Conservation (phyloP, 352 stramenopile genomes). For the Pelagophyceae sp. region DNA sequence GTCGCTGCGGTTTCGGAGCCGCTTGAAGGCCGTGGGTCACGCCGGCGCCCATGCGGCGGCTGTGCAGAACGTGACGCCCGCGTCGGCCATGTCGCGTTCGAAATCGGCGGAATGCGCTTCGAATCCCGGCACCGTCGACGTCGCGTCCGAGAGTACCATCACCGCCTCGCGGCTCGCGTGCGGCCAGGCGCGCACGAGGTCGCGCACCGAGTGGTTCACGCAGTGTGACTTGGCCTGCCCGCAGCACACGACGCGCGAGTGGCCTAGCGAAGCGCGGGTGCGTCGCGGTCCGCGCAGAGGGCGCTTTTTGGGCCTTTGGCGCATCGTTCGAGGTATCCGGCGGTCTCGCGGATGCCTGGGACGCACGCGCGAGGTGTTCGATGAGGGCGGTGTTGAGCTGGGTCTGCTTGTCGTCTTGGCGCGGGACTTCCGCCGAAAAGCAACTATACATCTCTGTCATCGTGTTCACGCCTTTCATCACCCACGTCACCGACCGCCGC, state of each 20-base stretch:
- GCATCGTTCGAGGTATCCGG: too few species aligned
- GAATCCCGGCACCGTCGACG: conserved; percentile 47
- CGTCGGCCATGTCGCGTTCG: conserved; percentile 35
- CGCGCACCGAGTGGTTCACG: conserved; percentile 88
- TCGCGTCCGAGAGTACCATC: conserved; percentile 51
- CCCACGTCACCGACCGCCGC: too few species aligned
- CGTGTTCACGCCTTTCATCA: conserved; percentile 85
- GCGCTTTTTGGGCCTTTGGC: too few species aligned
- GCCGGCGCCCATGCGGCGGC: background rate
- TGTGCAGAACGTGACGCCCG: conserved; percentile 28
- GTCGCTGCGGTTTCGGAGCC: too few species aligned
- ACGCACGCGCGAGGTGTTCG: conserved; percentile 63
- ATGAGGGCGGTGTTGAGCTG: conserved; percentile 73
- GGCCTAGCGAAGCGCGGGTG: too few species aligned
- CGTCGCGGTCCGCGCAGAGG: too few species aligned
- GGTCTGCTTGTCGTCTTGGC: conserved; percentile 45
- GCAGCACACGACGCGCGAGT: conserved; percentile 73
- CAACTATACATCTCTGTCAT: conserved; percentile 93
- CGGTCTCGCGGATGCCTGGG: too few species aligned
- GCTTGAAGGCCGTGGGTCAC: background rate
- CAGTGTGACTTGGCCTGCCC: conserved; percentile 90
- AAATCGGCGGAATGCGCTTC: conserved; percentile 41
- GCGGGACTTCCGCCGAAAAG: conserved; percentile 78
- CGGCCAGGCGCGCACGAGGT: conserved; percentile 73
- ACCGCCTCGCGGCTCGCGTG: conserved; percentile 48